Conservation (phyloP, 202 grass and related monocot species). For the Digitaria exilis region DNA sequence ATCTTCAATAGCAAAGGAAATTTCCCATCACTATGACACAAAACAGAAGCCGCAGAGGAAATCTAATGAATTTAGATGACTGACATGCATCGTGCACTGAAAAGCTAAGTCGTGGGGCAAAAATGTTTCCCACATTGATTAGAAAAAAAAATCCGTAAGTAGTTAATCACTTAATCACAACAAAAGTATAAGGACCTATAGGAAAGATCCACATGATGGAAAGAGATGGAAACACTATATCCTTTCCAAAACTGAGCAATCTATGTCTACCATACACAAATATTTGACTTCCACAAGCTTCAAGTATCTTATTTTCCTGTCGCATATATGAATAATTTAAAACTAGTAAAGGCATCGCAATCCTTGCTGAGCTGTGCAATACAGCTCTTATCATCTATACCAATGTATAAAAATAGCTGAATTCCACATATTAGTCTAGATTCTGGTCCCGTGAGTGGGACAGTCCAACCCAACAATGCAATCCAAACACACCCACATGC, state of each 20-base stretch:
- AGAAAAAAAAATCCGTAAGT: not conserved
- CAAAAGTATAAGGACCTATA: not conserved
- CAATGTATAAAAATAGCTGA: slow-evolving; percentile 20
- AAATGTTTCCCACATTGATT: not conserved
- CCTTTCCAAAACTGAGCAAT: not conserved
- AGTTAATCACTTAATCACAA: slow-evolving; percentile 16
- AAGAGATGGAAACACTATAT: slow-evolving; percentile 7
- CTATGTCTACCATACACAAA: not conserved
- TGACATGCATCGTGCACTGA: not conserved
- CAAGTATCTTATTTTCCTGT: slow-evolving; percentile 3
- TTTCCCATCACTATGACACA: not conserved
- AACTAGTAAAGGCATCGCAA: not conserved
- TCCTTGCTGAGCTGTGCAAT: not conserved
- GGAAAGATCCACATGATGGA: not conserved
- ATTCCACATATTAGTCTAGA: not conserved
- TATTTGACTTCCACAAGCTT: slow-evolving; percentile 8
- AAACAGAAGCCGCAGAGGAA: not conserved
- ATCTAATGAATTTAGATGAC: no score
- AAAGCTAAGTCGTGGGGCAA: not conserved
- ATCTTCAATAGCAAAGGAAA: not conserved
- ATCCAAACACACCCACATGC: not conserved
- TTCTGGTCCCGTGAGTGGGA: not conserved
- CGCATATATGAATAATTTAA: not conserved
- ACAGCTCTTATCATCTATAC: slow-evolving; percentile 22
- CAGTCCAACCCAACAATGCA: not conserved